Conservation (phyloP, 2,329 filamentous ascomycete species). For the Cytospora leucostoma region DNA sequence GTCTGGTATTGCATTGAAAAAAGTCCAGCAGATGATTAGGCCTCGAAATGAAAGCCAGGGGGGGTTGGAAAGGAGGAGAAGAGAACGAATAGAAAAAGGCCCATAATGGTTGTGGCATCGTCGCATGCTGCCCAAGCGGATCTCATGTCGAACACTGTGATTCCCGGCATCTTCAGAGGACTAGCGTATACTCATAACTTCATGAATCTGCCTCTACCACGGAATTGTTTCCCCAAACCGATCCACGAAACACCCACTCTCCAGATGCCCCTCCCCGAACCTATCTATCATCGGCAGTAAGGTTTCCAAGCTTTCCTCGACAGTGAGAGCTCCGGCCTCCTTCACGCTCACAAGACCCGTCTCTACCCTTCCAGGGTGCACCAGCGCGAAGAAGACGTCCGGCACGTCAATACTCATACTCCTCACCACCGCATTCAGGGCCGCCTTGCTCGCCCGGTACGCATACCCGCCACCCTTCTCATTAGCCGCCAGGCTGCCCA, state of each 20-base stretch:
- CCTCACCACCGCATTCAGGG: slow-evolving; percentile 21
- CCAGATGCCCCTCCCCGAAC: slow-evolving; percentile 1
- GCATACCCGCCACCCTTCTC: slow-evolving; percentile 21
- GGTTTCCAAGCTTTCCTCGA: slow-evolving; percentile 12
- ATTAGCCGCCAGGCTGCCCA: slow-evolving; percentile 21
- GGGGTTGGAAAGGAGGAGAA: too few species aligned
- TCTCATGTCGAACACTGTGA: too few species aligned
- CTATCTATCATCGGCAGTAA: slow-evolving; percentile 12
- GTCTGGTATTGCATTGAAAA: too few species aligned
- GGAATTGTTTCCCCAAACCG: slow-evolving; percentile 14
- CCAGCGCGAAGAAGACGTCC: slow-evolving; percentile 20
- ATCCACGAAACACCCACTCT: slow-evolving; percentile 22
- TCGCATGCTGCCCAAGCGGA: too few species aligned
- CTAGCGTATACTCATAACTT: too few species aligned
- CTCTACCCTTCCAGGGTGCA: slow-evolving; percentile 24
- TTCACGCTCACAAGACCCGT: slow-evolving; percentile 17
- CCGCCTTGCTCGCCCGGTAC: slow-evolving; percentile 26
- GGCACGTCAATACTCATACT: slow-evolving; percentile 25
- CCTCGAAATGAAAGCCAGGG: too few species aligned
- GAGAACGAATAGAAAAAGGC: too few species aligned
- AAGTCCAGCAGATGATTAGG: too few species aligned
- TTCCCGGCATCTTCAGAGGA: too few species aligned
- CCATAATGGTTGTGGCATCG: too few species aligned
- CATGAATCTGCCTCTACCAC: slow-evolving; percentile 16
- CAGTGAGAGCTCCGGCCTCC: slow-evolving; percentile 18